A percentile compares a stretch with the other conserved stretches of the same genome.
phyloP scores from a whole-genome alignment of 2,329 filamentous ascomycete species.

The Epichloe scottii region DNA sequence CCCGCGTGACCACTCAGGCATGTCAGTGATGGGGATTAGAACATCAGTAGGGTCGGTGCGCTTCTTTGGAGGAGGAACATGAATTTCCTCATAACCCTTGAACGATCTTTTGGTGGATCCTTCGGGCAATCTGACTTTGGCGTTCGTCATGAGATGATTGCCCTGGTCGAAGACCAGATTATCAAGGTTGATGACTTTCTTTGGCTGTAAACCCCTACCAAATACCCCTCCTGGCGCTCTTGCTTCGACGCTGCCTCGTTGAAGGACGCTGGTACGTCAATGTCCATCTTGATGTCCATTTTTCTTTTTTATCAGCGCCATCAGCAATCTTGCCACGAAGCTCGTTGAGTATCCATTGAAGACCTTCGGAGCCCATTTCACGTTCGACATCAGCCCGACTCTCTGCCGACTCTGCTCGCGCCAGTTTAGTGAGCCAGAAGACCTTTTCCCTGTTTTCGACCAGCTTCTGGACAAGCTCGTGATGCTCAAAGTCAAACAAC shows the following conservation, averaged over 20 bases:
- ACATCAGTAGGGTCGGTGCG: conserved; percentile 68
- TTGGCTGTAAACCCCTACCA: conserved; percentile 80
- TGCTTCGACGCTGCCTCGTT: conserved; percentile 34
- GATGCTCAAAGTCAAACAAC: conserved; percentile 92
- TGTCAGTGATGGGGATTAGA: conserved; percentile 70
- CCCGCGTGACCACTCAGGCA: conserved; percentile 82
- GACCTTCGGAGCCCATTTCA: conserved; percentile 82
- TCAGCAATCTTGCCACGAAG: conserved; percentile 59
- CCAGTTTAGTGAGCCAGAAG: conserved; percentile 86
- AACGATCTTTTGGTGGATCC: conserved; percentile 91
- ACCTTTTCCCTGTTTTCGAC: conserved; percentile 89
- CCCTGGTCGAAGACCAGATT: conserved; percentile 96
- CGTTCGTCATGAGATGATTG: conserved; percentile 99
- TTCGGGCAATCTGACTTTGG: conserved; percentile 83
- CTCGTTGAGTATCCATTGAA: conserved; percentile 79
- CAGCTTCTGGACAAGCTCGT: conserved; percentile 81
- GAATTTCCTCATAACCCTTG: conserved; percentile 97
- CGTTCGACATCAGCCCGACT: conserved; percentile 68
- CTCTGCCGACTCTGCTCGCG: conserved; percentile 67
- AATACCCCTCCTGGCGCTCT: conserved; percentile 51
- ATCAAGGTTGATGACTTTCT: conserved; percentile 81
- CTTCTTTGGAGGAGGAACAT: conserved; percentile 86
- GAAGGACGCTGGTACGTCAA: conserved; percentile 58
- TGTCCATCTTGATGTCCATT: conserved; percentile 91
- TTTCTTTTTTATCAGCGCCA: conserved; percentile 47